These are phyloP conservation scores for Phaffia australis DNA, from an alignment of 768 basidiomycete species.

Conservation along the genomic window DNA sequence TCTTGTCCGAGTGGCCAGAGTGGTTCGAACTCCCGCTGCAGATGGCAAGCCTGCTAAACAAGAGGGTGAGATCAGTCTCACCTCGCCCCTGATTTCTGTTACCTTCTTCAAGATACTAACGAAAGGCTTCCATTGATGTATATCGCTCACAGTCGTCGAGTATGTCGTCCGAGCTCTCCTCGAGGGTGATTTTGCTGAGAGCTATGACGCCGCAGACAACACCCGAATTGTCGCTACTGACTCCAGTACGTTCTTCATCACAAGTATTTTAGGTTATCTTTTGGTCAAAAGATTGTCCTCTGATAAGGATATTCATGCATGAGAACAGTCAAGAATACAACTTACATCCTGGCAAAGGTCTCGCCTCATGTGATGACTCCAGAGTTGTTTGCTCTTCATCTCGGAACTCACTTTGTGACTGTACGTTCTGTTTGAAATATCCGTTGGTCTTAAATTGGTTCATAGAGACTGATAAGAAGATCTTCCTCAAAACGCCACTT, in stretches of 20 bases:
- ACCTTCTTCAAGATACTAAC: constrained; percentile 8
- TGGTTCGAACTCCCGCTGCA: constrained; percentile 51
- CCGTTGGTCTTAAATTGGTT: constrained; percentile 58
- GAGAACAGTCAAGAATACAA: constrained; percentile 40
- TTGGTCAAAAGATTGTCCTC: not conserved
- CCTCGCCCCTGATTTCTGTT: constrained; percentile 44
- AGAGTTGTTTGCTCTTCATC: constrained; percentile 75
- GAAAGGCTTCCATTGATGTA: not conserved
- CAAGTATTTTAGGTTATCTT: not conserved
- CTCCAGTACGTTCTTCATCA: constrained; percentile 50
- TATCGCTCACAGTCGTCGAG: constrained; percentile 40
- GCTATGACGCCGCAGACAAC: constrained; percentile 80
- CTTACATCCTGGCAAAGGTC: constrained; percentile 58
- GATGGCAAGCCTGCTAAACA: constrained; percentile 42
- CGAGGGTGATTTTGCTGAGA: constrained; percentile 66
- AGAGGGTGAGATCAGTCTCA: constrained; percentile 11
- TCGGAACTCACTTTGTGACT: constrained; percentile 66
- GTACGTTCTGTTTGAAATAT: constrained; percentile 46
- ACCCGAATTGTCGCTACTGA: constrained; percentile 81
- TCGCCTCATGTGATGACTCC: constrained; percentile 76
- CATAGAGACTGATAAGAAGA: not conserved
- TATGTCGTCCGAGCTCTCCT: constrained; percentile 70
- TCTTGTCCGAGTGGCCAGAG: constrained; percentile 70
- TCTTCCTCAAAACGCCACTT: constrained; percentile 42
- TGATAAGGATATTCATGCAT: not conserved